Percentiles rank a stretch among this genome's conserved stretches.
phyloP scores from a whole-genome alignment of 768 basidiomycete genomes.

The Pleurotus salmoneostramineus region DNA sequence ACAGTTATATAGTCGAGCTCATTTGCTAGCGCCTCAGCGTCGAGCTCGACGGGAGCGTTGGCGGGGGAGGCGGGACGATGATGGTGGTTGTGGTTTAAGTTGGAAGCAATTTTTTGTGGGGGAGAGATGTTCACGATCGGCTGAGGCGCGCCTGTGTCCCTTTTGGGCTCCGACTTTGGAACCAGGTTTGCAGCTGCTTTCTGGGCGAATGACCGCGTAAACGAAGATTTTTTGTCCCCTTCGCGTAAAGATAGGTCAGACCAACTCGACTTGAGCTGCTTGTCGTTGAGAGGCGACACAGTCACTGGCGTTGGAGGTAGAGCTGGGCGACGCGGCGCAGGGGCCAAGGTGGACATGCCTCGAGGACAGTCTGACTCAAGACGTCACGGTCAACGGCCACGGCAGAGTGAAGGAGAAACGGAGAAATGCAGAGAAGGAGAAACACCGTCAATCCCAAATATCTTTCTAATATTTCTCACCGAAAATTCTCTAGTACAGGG shows the following conservation, averaged over 20 bases:
- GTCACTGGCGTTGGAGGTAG: constrained; percentile 31
- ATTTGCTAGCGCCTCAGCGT: constrained; percentile 53
- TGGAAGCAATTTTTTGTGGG: constrained; percentile 12
- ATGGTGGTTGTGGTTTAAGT: constrained; percentile 20
- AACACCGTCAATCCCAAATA: neutral
- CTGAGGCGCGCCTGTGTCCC: constrained; percentile 26
- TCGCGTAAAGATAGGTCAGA: constrained; percentile 41
- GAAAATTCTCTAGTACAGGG: constrained; percentile 2
- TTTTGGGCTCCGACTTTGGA: constrained; percentile 26
- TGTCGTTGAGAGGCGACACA: constrained; percentile 34
- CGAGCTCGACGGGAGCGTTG: constrained; percentile 23
- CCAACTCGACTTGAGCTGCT: constrained; percentile 41
- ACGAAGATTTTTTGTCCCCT: constrained; percentile 21
- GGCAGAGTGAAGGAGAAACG: constrained; percentile 1
- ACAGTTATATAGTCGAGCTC: constrained; percentile 74
- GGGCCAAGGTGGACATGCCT: constrained; percentile 15
- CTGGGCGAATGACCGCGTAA: constrained; percentile 21
- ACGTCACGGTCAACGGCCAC: neutral
- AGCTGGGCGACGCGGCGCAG: constrained; percentile 23
- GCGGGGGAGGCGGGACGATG: constrained; percentile 18
- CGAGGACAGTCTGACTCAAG: neutral
- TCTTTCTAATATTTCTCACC: neutral
- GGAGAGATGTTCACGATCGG: constrained; percentile 52
- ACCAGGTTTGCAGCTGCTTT: constrained; percentile 24
- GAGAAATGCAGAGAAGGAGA: neutral